Base-by-base conservation (phyloP, 2,329 filamentous ascomycete genomes). In the Colletotrichum truncatum region DNA sequence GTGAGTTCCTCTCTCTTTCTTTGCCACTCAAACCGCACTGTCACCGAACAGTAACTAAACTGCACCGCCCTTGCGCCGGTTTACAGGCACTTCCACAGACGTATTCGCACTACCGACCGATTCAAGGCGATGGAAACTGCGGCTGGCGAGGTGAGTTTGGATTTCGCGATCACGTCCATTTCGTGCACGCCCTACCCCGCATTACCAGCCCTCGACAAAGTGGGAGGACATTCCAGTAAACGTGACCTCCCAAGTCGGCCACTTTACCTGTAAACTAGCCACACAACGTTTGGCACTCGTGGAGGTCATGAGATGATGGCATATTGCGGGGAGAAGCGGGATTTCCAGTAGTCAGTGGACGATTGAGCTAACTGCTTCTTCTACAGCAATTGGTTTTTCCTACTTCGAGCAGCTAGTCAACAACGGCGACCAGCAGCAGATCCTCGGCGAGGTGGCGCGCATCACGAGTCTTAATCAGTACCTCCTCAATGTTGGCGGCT, bases 71-170 rank as follows among this genome's bases (percentile, higher is more conserved):
- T 45, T 26, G 25, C 26, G 60, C 56, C 45, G 38, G 55, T 66
- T 56, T 34, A 12, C 71, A 97, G 94, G 86, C 90, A 18, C 85
- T 99, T 58, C 91, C 94, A 6, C 85, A 90, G 72, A 93, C 91
- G 61, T 97, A 97, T 77, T 92, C 93, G 18, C 90, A 94, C 75
- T 97, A 95, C 75, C 93, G 96, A 59, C 91, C 91, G 10, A 89
- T 97, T 76, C 90, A 92, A 78, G 95, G 96, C 56, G 95, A 98
- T 80, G 96, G 96, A 64, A 97, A 97, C 76, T 98, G 96, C 80
- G 96, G 95, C 73, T 98, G 96, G 95, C 89, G 95, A 91, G 96
- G 95, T 98, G 85, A 83, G 90, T 81, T 70, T 69, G 69, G 55
- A 38, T 41, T 55, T 51, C 30, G 46, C 39, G 18, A 18, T 34